Conservation (phyloP, 2,329 filamentous ascomycete genomes). For the Monosporascus sp. region DNA sequence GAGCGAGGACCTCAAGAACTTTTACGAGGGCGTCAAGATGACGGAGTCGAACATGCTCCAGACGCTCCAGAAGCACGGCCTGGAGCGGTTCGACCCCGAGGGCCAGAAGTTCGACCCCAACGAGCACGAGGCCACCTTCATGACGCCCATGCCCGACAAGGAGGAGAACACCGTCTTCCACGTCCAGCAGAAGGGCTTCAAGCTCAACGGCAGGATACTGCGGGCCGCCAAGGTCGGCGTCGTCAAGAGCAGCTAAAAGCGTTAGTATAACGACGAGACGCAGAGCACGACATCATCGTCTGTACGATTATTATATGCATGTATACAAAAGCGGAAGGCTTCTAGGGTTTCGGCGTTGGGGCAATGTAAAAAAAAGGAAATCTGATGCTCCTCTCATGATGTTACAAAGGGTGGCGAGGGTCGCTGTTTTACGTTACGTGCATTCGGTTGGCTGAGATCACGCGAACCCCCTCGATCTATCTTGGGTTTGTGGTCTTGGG, state of each 20-base stretch:
- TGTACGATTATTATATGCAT: conserved; percentile 7
- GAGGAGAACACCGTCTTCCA: conserved; percentile 87
- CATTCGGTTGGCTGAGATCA: not conserved
- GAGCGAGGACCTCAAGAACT: conserved; percentile 64
- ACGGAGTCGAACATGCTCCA: conserved; percentile 82
- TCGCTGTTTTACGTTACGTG: conserved; percentile 8
- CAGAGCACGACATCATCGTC: no score
- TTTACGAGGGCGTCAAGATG: conserved; percentile 92
- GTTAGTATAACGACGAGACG: no score
- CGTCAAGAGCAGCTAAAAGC: conserved; percentile 62
- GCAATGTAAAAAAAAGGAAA: conserved; percentile 18
- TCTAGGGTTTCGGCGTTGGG: conserved; percentile 18
- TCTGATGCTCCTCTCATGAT: conserved; percentile 24
- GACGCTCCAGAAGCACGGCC: conserved; percentile 88
- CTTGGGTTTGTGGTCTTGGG: not conserved
- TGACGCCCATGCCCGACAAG: conserved; percentile 80
- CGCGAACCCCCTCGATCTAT: not conserved
- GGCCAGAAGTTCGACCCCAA: conserved; percentile 93
- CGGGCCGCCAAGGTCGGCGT: conserved; percentile 94
- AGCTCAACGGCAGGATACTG: conserved; percentile 82
- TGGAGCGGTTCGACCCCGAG: conserved; percentile 81
- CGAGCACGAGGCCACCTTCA: conserved; percentile 93
- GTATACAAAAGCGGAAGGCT: conserved; percentile 17
- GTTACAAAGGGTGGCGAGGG: conserved; percentile 16
- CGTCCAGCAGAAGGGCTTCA: conserved; percentile 93